Evolutionary conservation across 371 early-diverging fungal species (phyloP), one percentile per base, ranked within the genome.

Genomic region (Lichtheimia ornata): DNA sequence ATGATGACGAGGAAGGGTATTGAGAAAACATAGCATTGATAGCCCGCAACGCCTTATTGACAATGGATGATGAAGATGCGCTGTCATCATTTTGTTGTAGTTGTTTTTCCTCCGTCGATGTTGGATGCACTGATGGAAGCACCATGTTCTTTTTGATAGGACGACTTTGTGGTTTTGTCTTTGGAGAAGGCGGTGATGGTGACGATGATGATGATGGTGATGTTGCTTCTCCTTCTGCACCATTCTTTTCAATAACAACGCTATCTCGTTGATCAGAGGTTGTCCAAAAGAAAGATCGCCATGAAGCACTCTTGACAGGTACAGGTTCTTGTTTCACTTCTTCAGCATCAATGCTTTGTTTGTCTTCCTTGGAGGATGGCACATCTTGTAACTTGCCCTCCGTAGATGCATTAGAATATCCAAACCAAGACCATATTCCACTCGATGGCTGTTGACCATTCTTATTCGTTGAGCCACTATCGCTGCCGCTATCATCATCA

Each of bases 21-120:
- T 30, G 55, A 0, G 53, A 54, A 58, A 69, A 69, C 58, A 69
- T 58, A 44, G 59, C 44, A 44, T 69, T 69, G 51, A 69, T 69
- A 6, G 59, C 56, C 41, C 24, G 15, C n/a, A 69, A 42, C 13
- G 70, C 59, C 43, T 59, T 49, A 28, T 28, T 64, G 56, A 65
- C 49, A 5, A 63, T 14, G 11, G 62, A 49, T 24, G 61, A 58
- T 3, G 65, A 44, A 5, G 35, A 35, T 35, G 35, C 35, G 9
- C 11, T 11, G 2, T 35, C 35, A 11, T 35, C 35, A 55, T 24
- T 22, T 11, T 47, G 58, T n/a, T 18, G 22, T 52, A 13, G 18
- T 27, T 40, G 14, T 7, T 12, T 18, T 43, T 50, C 40, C 13
- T 28, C 14, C 20, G 35, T 9, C 6, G 49, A 42, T 22, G 50